Evolutionary conservation across 2,329 filamentous ascomycete genomes (phyloP).

Genomic region (Ceratocystis destructans): DNA sequence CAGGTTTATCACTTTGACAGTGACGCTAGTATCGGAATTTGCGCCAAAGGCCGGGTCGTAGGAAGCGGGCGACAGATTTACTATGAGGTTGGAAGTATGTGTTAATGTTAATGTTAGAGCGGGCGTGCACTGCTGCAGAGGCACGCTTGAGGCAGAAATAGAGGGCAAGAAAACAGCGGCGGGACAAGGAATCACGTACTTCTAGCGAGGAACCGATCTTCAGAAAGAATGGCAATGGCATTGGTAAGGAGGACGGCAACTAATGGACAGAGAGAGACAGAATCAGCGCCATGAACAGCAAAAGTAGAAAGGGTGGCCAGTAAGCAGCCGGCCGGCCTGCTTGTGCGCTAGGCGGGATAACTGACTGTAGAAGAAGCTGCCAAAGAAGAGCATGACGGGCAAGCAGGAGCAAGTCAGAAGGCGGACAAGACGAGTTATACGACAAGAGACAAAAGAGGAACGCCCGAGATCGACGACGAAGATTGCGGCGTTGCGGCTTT

Average conservation of each 20-base stretch:
- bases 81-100: conserved; percentile 20
- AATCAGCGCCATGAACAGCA: neutral
- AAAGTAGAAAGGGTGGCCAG: neutral
- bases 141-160: neutral
- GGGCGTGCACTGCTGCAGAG: neutral
- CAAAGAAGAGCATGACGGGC: conserved; percentile 50
- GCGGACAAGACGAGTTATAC: neutral
- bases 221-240: conserved; percentile 81
- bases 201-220: conserved; percentile 77
- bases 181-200: conserved; percentile 29
- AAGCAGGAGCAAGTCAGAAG: neutral
- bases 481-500: neutral
- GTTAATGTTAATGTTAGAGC: conserved; percentile 21
- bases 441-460: neutral
- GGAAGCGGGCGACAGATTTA: conserved; percentile 62
- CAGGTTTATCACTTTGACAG: conserved; percentile 75
- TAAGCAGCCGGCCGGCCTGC: neutral
- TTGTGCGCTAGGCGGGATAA: conserved; percentile 7
- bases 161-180: neutral
- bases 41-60: conserved; percentile 69
- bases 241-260: conserved; percentile 82
- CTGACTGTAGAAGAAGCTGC: conserved; percentile 53
- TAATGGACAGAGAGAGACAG: conserved; percentile 15
- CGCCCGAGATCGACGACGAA: neutral
- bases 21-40: conserved; percentile 59